These are phyloP conservation scores for Keqinozyma sinolaborantium DNA, from an alignment of 1,139 yeast genomes.

Conservation along the genomic window DNA sequence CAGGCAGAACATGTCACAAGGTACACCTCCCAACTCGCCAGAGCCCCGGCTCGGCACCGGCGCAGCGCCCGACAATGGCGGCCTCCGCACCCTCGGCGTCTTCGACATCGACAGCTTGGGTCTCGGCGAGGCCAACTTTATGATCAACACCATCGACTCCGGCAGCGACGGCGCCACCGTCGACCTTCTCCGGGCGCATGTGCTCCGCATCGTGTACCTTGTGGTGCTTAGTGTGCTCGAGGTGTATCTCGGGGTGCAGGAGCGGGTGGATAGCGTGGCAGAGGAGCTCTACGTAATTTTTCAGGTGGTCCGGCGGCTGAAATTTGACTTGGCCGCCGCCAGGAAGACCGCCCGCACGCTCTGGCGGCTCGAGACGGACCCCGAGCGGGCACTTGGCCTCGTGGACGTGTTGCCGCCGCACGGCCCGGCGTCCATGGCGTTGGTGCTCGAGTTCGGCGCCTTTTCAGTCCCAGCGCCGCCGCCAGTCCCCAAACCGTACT, in stretches of 20 bases:
- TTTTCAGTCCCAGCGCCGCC: slow-evolving; percentile 25
- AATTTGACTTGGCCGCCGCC: slow-evolving; percentile 5
- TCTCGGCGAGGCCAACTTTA: neutral
- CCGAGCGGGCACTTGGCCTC: slow-evolving; percentile 5
- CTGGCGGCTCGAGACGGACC: slow-evolving; percentile 2
- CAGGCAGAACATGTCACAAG: too few species aligned
- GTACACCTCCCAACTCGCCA: too few species aligned
- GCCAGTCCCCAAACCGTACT: slow-evolving; percentile 38
- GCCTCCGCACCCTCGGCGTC: neutral
- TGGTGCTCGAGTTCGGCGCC: slow-evolving; percentile 14
- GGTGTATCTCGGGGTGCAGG: neutral
- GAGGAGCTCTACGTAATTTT: slow-evolving; percentile 6
- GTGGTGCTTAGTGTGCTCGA: slow-evolving; percentile 2
- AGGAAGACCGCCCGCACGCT: slow-evolving; percentile 5
- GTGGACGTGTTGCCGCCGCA: slow-evolving; percentile 10
- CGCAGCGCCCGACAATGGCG: too few species aligned
- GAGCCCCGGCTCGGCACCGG: too few species aligned
- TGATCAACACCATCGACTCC: slow-evolving; percentile 1
- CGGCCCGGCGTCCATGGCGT: slow-evolving; percentile 16
- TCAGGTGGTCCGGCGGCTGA: slow-evolving; percentile 9
- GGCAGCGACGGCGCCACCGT: slow-evolving; percentile 13
- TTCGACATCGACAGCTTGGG: neutral
- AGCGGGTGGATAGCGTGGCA: neutral
- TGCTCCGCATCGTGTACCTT: slow-evolving; percentile 13
- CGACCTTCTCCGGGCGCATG: slow-evolving; percentile 17